Evolutionary conservation across 257 asterid species (phyloP).

Genomic region (Cruciata laevipes): DNA sequence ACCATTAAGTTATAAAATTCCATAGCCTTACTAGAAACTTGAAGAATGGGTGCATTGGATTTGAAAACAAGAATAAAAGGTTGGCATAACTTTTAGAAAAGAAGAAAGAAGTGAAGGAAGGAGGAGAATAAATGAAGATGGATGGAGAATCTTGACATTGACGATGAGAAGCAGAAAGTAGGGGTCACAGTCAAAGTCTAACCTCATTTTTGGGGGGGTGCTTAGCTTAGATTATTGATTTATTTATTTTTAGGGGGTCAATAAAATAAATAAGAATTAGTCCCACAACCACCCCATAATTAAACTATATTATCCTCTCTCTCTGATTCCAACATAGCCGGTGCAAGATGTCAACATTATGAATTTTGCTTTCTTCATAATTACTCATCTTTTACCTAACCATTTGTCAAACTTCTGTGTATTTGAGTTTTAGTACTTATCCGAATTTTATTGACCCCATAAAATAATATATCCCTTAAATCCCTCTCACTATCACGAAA

Average conservation of each 20-base stretch:
- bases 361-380: background rate
- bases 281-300: background rate
- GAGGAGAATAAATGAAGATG: background rate
- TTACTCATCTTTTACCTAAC: background rate
- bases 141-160: constrained; percentile 7
- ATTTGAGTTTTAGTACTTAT: background rate
- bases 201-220: background rate
- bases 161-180: constrained; percentile 5
- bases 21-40: too few species aligned
- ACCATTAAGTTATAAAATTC: too few species aligned
- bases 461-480: too few species aligned
- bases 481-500: too few species aligned
- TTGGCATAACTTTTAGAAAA: background rate
- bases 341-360: background rate
- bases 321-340: background rate
- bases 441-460: background rate
- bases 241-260: background rate
- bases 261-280: background rate
- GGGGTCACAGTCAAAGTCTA: background rate
- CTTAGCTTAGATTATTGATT: background rate
- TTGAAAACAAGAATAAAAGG: background rate
- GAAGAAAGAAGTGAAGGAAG: background rate
- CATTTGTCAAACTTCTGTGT: background rate
- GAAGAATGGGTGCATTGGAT: background rate
- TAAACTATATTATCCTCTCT: background rate